phyloP scores from a whole-genome alignment of 2,329 filamentous ascomycete species.

The Achaetomium macrosporum region DNA sequence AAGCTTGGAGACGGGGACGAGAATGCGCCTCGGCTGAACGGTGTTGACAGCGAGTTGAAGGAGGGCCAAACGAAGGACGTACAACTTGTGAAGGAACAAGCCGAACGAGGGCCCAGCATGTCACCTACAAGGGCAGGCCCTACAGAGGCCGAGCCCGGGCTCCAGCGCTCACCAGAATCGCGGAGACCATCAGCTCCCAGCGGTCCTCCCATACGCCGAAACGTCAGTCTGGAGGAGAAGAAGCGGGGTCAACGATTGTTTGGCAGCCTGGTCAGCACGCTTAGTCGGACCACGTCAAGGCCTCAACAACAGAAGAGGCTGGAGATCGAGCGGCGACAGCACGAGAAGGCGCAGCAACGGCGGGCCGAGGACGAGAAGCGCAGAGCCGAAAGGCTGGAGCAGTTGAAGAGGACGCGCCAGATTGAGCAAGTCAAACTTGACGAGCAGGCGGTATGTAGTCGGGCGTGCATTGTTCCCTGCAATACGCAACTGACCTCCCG shows the following conservation, averaged over 20 bases:
- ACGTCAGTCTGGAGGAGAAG: conserved; percentile 64
- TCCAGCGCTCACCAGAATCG: conserved; percentile 7
- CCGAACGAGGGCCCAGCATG: background rate
- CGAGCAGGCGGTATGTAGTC: conserved; percentile 61
- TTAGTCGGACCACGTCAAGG: conserved; percentile 64
- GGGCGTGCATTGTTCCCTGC: background rate
- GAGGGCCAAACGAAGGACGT: background rate
- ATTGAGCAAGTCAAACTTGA: conserved; percentile 71
- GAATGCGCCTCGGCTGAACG: background rate
- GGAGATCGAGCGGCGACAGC: conserved; percentile 78
- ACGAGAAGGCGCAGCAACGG: conserved; percentile 68
- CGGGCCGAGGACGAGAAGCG: conserved; percentile 64
- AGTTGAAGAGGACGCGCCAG: conserved; percentile 54
- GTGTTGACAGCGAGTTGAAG: background rate
- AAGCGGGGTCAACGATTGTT: conserved; percentile 82
- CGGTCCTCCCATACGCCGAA: conserved; percentile 32
- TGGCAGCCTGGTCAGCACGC: conserved; percentile 69
- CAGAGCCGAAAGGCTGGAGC: conserved; percentile 59
- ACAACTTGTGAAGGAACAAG: background rate
- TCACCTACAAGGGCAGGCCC: background rate
- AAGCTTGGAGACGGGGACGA: conserved; percentile 12
- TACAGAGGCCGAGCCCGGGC: background rate
- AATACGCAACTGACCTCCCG: conserved; percentile 23
- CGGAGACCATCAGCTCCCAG: conserved; percentile 7
- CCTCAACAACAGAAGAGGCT: conserved; percentile 62